Evolutionary conservation across 2,329 filamentous ascomycete genomes (phyloP).

Genomic region (Dothistroma septosporum): DNA sequence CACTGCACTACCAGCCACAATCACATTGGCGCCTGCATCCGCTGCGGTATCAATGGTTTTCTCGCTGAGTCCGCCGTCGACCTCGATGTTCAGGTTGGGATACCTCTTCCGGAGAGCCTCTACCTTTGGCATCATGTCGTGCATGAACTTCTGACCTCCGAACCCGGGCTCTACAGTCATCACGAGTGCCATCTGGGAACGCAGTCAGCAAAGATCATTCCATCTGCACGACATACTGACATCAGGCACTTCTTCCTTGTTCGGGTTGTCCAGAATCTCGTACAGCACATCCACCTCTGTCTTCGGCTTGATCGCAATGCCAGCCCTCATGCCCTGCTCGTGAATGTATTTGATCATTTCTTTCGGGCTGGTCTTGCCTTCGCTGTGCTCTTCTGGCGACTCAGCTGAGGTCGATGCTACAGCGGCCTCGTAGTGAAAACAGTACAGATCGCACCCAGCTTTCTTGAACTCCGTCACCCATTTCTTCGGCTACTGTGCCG

Average conservation of each 20-base stretch:
- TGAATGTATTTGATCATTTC: conserved; percentile 90
- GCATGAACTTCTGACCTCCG: conserved; percentile 98
- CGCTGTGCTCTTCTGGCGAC: conserved; percentile 64
- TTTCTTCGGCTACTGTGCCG: conserved; percentile 71
- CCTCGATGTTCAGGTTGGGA: conserved; percentile 92
- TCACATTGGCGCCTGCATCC: conserved; percentile 94
- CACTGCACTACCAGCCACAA: conserved; percentile 92
- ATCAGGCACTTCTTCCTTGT: conserved; percentile 77
- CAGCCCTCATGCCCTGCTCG: conserved; percentile 78
- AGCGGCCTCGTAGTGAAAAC: conserved; percentile 98
- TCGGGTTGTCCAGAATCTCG: conserved; percentile 73
- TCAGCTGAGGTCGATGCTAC: conserved; percentile 77
- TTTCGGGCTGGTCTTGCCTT: conserved; percentile 71
- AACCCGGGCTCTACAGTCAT: conserved; percentile 99
- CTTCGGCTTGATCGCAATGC: conserved; percentile 91
- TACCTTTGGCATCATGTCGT: conserved; percentile 91
- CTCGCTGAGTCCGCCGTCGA: conserved; percentile 86
- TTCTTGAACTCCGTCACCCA: conserved; percentile 95
- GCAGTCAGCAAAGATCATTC: not conserved
- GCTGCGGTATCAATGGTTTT: conserved; percentile 90
- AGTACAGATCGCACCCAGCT: conserved; percentile 96
- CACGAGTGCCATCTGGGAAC: conserved; percentile 81
- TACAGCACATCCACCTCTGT: conserved; percentile 88
- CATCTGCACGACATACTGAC: conserved; percentile 52
- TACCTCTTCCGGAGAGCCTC: conserved; percentile 76